Percentiles rank a stretch among this genome's conserved stretches.
These are phyloP conservation scores for Capronia epimyces DNA, from an alignment of 2,329 filamentous ascomycete genomes.

Conservation along the genomic window DNA sequence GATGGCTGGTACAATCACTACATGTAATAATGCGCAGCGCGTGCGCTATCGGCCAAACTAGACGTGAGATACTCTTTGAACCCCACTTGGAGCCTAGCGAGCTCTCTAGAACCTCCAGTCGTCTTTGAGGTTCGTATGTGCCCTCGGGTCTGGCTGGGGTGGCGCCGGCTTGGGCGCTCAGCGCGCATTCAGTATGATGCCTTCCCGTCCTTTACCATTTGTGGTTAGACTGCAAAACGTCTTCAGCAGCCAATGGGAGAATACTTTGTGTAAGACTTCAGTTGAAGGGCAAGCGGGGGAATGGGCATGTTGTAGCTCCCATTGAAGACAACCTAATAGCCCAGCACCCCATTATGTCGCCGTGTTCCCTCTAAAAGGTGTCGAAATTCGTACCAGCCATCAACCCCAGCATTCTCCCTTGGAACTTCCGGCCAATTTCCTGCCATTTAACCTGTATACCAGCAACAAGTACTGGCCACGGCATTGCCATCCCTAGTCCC, in stretches of 20 bases:
- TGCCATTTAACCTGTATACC: constrained; percentile 73
- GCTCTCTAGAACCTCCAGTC: not conserved
- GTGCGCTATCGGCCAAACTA: not conserved
- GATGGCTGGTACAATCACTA: not conserved
- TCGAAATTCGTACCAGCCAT: constrained; percentile 25
- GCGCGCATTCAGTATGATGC: not conserved
- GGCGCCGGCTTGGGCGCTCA: not conserved
- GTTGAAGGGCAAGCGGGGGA: not conserved
- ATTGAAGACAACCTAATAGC: no score
- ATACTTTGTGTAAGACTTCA: no score
- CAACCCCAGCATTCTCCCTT: constrained; percentile 29
- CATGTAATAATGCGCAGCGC: not conserved
- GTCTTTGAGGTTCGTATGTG: not conserved
- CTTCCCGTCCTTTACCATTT: not conserved
- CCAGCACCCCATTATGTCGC: no score
- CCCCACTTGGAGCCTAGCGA: not conserved
- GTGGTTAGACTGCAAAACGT: not conserved
- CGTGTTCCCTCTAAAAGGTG: constrained; percentile 14
- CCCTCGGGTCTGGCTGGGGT: not conserved
- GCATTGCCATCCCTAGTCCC: constrained; percentile 50
- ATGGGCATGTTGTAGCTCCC: not conserved
- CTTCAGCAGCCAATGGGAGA: not conserved
- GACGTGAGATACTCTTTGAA: not conserved
- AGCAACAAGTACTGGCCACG: constrained; percentile 61
- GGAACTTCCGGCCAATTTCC: constrained; percentile 48